Percentiles rank a stretch among this genome's conserved stretches.
Conservation (phyloP, 2,329 filamentous ascomycete species). For the Thielaviopsis euricoi region DNA sequence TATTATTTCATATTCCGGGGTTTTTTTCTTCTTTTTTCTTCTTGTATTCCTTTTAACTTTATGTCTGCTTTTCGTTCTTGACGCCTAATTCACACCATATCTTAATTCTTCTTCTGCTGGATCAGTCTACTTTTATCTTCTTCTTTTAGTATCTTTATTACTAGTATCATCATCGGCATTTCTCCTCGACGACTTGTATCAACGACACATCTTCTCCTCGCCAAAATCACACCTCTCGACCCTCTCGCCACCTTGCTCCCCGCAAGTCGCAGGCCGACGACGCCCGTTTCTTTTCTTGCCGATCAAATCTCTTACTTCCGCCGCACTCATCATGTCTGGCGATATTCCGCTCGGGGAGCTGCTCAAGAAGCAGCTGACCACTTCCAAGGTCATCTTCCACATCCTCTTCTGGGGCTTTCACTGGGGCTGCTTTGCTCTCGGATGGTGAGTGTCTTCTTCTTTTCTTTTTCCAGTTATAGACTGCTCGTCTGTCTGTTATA, state of each 20-base stretch:
- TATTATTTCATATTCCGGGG: background rate
- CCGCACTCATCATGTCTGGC: slow-evolving; percentile 24
- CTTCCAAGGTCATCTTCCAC: slow-evolving; percentile 62
- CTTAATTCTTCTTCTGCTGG: slow-evolving; percentile 9
- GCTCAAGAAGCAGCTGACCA: slow-evolving; percentile 48
- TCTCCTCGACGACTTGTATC: background rate
- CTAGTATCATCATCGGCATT: slow-evolving; percentile 6
- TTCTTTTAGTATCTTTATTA: slow-evolving; percentile 11
- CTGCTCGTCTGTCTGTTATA: background rate
- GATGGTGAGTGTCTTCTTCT: slow-evolving; percentile 49
- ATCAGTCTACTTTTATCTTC: slow-evolving; percentile 4
- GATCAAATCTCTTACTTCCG: background rate
- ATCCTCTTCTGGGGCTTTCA: slow-evolving; percentile 68
- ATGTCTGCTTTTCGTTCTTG: background rate
- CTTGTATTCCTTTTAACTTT: background rate
- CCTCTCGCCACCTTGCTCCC: background rate
- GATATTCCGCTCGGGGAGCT: slow-evolving; percentile 21
- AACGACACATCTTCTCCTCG: too few relatives aligned
- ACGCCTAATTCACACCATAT: background rate
- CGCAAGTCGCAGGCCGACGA: background rate
- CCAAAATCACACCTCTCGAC: background rate
- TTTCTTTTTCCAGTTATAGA: too few relatives aligned
- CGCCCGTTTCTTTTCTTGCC: background rate
- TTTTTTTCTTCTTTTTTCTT: slow-evolving; percentile 2
- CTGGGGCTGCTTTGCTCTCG: slow-evolving; percentile 60